phyloP scores from a whole-genome alignment of 768 basidiomycete species.

The Scleroderma bovista region DNA sequence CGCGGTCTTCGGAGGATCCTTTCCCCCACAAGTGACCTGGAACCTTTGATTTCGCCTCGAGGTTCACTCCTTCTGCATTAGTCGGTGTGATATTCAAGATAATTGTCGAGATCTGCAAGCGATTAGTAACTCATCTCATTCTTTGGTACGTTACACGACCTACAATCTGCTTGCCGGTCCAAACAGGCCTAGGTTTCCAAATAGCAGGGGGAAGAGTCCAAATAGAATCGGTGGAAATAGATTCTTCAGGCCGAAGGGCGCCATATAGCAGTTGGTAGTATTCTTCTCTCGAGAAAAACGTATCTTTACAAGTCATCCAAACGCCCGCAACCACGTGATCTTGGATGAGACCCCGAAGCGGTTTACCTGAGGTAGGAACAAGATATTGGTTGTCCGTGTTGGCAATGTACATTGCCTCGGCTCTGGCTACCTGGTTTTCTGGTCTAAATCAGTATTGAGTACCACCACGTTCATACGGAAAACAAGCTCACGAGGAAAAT shows the following conservation, averaged over 20 bases:
- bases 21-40: constrained; percentile 81
- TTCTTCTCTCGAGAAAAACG: constrained; percentile 93
- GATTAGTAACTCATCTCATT: constrained; percentile 1
- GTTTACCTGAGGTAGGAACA: constrained; percentile 98
- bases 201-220: constrained; percentile 86
- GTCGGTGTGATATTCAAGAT: constrained; percentile 86
- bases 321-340: constrained; percentile 98
- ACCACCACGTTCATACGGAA: background rate
- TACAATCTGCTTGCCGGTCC: constrained; percentile 98
- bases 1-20: constrained; percentile 76
- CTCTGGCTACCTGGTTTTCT: constrained; percentile 94
- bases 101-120: constrained; percentile 81
- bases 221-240: constrained; percentile 46
- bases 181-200: constrained; percentile 84
- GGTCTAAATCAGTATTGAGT: background rate
- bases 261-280: constrained; percentile 97
- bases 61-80: constrained; percentile 74
- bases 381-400: constrained; percentile 99
- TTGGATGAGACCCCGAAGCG: constrained; percentile 95
- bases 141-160: constrained; percentile 19
- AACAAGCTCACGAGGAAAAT: constrained; percentile 82
- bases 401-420: constrained; percentile 90
- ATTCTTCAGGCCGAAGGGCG: constrained; percentile 78
- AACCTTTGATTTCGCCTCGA: constrained; percentile 85
- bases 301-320: constrained; percentile 97